Evolutionary conservation across 805 yeast species (phyloP).

Genomic region (Starmerella asiatica): DNA sequence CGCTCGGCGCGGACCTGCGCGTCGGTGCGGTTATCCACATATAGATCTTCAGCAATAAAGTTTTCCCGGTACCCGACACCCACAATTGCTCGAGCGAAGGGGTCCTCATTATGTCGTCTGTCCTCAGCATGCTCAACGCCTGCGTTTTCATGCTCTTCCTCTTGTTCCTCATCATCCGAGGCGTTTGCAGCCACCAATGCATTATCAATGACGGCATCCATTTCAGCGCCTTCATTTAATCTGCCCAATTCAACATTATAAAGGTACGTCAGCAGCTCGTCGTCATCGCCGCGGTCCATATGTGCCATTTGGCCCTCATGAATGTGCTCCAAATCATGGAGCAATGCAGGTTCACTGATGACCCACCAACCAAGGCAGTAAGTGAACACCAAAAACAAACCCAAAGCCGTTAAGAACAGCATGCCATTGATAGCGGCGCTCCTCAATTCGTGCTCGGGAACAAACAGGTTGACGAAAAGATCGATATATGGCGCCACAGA

Average conservation of each 20-base stretch:
- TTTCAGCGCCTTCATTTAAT: neutral
- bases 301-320: constrained; percentile 15
- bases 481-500: constrained; percentile 17
- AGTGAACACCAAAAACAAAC: constrained; percentile 1
- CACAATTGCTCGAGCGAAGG: neutral
- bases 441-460: constrained; percentile 4
- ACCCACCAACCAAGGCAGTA: constrained; percentile 14
- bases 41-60: neutral
- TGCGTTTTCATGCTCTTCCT: neutral
- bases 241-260: neutral
- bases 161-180: neutral
- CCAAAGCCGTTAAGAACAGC: constrained; percentile 1
- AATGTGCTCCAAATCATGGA: constrained; percentile 19
- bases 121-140: neutral
- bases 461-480: constrained; percentile 10
- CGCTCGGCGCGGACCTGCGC: neutral
- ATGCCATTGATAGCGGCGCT: constrained; percentile 13
- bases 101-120: neutral
- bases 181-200: neutral
- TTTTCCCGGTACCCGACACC: neutral
- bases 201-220: neutral
- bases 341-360: constrained; percentile 10
- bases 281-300: constrained; percentile 15
- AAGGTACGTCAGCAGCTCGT: constrained; percentile 8
- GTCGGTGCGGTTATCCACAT: neutral